phyloP scores from a whole-genome alignment of 2,329 filamentous ascomycete species.

The Paraconiothyrium sp. region DNA sequence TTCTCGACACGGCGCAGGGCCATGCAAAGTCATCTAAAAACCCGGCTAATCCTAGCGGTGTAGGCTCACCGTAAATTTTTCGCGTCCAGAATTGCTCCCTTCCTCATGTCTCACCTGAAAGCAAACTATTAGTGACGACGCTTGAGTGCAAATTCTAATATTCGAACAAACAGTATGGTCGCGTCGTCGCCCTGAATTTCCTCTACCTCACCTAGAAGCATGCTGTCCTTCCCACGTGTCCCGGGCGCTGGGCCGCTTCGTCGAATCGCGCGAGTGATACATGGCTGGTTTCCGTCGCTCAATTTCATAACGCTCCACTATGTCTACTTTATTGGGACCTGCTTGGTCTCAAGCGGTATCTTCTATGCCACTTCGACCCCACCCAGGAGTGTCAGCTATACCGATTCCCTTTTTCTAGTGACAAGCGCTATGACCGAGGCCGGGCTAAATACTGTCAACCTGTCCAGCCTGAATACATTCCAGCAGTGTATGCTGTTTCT shows the following conservation, averaged over 20 bases:
- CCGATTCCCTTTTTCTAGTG: constrained; percentile 72
- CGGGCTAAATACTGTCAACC: constrained; percentile 73
- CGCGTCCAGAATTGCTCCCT: constrained; percentile 3
- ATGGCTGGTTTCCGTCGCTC: constrained; percentile 53
- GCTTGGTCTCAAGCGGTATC: constrained; percentile 65
- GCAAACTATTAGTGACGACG: background rate
- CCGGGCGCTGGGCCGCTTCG: constrained; percentile 25
- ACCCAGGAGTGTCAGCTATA: constrained; percentile 63
- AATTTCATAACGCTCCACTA: constrained; percentile 75
- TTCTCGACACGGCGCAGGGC: background rate
- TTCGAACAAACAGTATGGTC: background rate
- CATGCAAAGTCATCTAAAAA: background rate
- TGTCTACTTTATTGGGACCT: constrained; percentile 69
- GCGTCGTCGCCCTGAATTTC: background rate
- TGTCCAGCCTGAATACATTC: constrained; percentile 71
- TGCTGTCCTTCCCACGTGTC: constrained; percentile 16
- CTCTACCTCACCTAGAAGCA: background rate
- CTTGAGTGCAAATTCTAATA: background rate
- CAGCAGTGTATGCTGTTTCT: constrained; percentile 74
- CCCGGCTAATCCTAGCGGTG: constrained; percentile 14
- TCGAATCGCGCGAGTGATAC: constrained; percentile 24
- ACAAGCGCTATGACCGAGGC: constrained; percentile 73
- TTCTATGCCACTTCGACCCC: constrained; percentile 69
- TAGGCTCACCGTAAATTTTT: background rate
- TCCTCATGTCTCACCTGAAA: background rate